phyloP scores from a whole-genome alignment of 257 asterid species.

The Solanum pennellii region DNA sequence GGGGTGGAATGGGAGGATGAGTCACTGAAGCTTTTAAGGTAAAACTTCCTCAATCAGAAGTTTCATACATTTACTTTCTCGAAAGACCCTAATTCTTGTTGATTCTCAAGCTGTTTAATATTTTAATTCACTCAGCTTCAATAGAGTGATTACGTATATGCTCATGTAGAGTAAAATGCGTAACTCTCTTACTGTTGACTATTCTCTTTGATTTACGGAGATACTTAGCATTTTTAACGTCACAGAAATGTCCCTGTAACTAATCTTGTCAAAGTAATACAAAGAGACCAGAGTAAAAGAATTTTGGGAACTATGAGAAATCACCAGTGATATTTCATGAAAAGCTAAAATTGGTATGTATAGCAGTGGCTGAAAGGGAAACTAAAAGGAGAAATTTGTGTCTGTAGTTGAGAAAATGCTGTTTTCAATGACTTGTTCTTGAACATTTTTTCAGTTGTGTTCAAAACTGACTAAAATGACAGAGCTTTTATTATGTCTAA shows the following conservation, averaged over 20 bases:
- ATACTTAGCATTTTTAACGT: neutral
- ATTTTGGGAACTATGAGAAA: neutral
- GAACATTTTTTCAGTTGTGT: neutral
- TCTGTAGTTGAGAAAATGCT: neutral
- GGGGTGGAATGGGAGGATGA: neutral
- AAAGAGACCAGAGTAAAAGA: neutral
- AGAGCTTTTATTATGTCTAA: neutral
- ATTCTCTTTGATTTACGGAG: neutral
- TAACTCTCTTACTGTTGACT: neutral
- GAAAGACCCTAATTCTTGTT: neutral
- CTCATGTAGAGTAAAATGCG: neutral
- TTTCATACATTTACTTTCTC: neutral
- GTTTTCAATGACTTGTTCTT: neutral
- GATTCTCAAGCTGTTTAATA: neutral
- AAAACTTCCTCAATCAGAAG: neutral
- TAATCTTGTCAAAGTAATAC: neutral
- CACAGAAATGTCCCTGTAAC: neutral
- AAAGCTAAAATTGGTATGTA: neutral
- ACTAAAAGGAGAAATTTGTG: neutral
- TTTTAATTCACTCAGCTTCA: neutral
- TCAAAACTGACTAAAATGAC: neutral
- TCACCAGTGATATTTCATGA: neutral
- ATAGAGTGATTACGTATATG: neutral
- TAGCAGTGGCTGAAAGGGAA: neutral
- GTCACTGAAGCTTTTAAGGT: neutral